Evolutionary conservation across 805 yeast genomes (phyloP).

Genomic region (Lipomyces kockii): DNA sequence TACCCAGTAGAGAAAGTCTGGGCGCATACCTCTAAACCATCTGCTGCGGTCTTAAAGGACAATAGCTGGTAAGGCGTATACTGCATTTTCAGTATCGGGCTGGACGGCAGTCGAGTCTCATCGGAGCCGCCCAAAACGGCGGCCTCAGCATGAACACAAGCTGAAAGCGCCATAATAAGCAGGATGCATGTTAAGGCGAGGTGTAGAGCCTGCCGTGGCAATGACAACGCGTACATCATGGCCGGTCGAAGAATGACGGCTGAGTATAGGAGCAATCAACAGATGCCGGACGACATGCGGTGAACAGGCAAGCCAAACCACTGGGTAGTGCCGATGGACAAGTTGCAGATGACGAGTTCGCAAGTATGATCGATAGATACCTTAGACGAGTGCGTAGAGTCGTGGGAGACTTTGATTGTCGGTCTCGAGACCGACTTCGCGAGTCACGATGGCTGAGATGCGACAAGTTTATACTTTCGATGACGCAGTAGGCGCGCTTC

Average conservation of each 20-base stretch:
- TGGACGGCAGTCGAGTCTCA: conserved; percentile 3
- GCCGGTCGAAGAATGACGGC: neutral
- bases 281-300: neutral
- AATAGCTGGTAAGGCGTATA: conserved; percentile 11
- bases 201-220: neutral
- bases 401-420: neutral
- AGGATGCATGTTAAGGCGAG: neutral
- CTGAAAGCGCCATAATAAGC: neutral
- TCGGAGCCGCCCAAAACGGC: neutral
- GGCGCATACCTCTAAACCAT: conserved; percentile 18
- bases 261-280: neutral
- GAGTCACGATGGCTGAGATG: neutral
- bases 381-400: neutral
- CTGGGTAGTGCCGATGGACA: neutral
- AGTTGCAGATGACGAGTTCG: neutral
- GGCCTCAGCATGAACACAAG: neutral
- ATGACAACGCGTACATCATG: neutral
- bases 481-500: neutral
- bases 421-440: neutral
- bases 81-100: conserved; percentile 5
- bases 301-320: neutral
- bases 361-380: neutral
- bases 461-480: neutral
- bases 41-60: conserved; percentile 9
- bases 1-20: neutral